These are phyloP conservation scores for Beauveria sp. DNA, from an alignment of 2,329 filamentous ascomycete species.

Conservation along the genomic window DNA sequence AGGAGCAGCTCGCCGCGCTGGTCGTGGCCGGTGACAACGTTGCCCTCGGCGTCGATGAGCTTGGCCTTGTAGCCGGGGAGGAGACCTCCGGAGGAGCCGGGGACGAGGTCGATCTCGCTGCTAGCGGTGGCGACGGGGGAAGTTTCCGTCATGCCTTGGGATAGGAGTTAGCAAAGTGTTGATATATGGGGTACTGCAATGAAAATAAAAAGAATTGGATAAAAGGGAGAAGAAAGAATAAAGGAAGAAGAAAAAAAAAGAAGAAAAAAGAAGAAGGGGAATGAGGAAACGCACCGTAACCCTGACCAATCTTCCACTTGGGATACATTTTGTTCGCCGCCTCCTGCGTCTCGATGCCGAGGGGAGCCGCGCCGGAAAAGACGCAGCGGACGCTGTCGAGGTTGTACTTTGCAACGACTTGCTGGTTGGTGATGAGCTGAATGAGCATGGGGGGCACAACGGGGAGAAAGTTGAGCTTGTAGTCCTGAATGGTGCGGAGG, in stretches of 20 bases:
- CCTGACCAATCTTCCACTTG: slow-evolving; percentile 59
- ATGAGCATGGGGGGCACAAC: slow-evolving; percentile 76
- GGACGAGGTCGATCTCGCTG: slow-evolving; percentile 50
- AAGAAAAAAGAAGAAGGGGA: neutral
- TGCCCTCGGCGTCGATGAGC: slow-evolving; percentile 57
- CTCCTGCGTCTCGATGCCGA: slow-evolving; percentile 60
- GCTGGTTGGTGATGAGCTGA: slow-evolving; percentile 56
- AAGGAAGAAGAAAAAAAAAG: neutral
- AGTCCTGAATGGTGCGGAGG: slow-evolving; percentile 56
- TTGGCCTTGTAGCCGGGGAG: slow-evolving; percentile 56
- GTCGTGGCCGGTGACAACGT: slow-evolving; percentile 60
- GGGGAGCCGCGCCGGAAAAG: slow-evolving; percentile 68
- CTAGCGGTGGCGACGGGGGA: slow-evolving; percentile 58
- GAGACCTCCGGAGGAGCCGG: slow-evolving; percentile 62
- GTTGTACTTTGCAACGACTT: slow-evolving; percentile 55
- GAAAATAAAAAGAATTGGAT: too few relatives aligned
- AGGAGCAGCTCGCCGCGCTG: slow-evolving; percentile 75
- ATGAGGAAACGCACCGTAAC: slow-evolving; percentile 48
- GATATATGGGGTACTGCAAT: too few relatives aligned
- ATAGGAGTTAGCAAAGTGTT: neutral
- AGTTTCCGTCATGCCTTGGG: slow-evolving; percentile 62
- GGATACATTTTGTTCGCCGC: slow-evolving; percentile 56
- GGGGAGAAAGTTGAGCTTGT: slow-evolving; percentile 60
- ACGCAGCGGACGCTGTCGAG: slow-evolving; percentile 56
- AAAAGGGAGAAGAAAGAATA: neutral